Evolutionary conservation across 208 protist genomes (phyloP).

Genomic region (Spongospora subterranea): DNA sequence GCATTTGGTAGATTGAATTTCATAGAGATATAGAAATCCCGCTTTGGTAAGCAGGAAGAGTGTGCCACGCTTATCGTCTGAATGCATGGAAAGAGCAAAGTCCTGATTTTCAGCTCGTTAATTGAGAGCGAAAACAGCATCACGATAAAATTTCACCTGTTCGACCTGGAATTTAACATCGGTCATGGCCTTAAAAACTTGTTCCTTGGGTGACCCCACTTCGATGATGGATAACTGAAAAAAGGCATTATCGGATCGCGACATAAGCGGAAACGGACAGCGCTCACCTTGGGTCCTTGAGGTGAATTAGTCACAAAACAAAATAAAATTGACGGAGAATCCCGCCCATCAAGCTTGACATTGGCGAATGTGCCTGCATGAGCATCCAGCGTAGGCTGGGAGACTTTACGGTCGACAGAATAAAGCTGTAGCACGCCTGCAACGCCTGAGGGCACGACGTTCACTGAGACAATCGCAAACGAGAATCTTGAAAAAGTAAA

Average conservation of each 20-base stretch:
- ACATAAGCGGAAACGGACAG: neutral
- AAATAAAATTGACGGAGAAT: constrained; percentile 55
- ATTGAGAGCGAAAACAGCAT: neutral
- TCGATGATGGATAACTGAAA: constrained; percentile 81
- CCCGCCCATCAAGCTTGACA: constrained; percentile 56
- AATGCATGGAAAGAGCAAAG: constrained; percentile 96
- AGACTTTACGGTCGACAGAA: constrained; percentile 51
- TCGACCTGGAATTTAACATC: constrained; percentile 83
- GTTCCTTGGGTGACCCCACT: constrained; percentile 69
- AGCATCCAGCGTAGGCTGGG: constrained; percentile 56
- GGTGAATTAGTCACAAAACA: constrained; percentile 59
- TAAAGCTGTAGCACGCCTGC: constrained; percentile 61
- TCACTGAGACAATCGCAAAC: constrained; percentile 4
- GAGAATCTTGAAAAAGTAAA: too few species aligned
- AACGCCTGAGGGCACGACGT: neutral
- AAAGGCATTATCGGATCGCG: too few species aligned
- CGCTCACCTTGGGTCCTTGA: neutral
- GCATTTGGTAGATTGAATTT: constrained; percentile 76
- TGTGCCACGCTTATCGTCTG: constrained; percentile 88
- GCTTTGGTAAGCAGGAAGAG: constrained; percentile 90
- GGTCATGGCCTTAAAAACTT: constrained; percentile 73
- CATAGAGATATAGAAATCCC: constrained; percentile 68
- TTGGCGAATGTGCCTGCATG: constrained; percentile 60
- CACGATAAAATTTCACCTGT: constrained; percentile 63
- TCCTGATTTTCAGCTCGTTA: constrained; percentile 81